phyloP scores from a whole-genome alignment of 140 eudicot genomes.

The Eryngium alpinum region DNA sequence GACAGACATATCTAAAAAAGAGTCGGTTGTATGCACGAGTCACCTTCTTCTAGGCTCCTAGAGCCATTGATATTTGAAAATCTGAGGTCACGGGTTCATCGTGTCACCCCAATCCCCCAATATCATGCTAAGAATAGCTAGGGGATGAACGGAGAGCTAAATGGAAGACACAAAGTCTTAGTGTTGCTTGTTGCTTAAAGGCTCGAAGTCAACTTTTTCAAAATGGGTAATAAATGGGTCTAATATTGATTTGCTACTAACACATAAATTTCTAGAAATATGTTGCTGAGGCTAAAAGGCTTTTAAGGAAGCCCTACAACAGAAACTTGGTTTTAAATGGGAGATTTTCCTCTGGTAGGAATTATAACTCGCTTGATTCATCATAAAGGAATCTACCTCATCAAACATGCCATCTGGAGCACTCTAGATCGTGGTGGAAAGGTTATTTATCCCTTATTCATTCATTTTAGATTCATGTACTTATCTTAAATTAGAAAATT shows the following conservation, averaged over 20 bases:
- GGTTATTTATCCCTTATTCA: slow-evolving; percentile 25
- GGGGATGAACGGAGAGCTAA: too few species aligned
- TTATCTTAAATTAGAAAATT: neutral
- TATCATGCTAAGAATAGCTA: too few species aligned
- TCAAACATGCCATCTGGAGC: slow-evolving; percentile 96
- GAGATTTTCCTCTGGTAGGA: slow-evolving; percentile 83
- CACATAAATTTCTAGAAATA: slow-evolving; percentile 55
- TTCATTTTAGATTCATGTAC: neutral
- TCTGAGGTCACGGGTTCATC: too few species aligned
- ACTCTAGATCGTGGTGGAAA: slow-evolving; percentile 85
- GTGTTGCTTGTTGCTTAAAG: too few species aligned
- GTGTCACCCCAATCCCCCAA: too few species aligned
- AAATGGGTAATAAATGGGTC: too few species aligned
- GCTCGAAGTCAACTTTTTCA: too few species aligned
- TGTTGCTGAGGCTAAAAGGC: slow-evolving; percentile 90
- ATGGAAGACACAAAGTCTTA: too few species aligned
- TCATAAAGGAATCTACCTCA: slow-evolving; percentile 97
- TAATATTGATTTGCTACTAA: neutral
- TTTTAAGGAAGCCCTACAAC: slow-evolving; percentile 92
- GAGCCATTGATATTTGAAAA: too few species aligned
- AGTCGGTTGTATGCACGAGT: too few species aligned
- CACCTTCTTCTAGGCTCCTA: too few species aligned
- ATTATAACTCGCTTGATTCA: slow-evolving; percentile 94
- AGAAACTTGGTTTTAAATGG: slow-evolving; percentile 55
- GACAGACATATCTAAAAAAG: too few species aligned